Percentiles rank a stretch among this genome's conserved stretches.
Conservation (phyloP, 2,329 filamentous ascomycete species). For the Colletotrichum simmondsii region DNA sequence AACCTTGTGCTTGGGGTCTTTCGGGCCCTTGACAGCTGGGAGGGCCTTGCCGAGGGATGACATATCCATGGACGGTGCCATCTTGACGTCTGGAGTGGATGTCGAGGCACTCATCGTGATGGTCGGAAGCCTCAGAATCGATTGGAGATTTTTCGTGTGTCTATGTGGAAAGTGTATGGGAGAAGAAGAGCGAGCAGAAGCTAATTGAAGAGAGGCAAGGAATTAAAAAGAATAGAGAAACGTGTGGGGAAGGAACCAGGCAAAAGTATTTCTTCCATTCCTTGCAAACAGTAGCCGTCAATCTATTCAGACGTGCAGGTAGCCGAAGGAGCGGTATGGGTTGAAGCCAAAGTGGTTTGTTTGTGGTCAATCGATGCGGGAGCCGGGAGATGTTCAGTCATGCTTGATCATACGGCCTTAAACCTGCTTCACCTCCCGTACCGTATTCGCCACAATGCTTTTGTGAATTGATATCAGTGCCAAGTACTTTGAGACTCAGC, state of each 20-base stretch:
- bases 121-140: not conserved
- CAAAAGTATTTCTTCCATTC: not conserved
- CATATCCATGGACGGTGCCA: not conserved
- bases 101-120: not conserved
- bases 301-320: not conserved
- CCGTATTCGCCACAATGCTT: too few species aligned
- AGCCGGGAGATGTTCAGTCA: too few species aligned
- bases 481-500: too few species aligned
- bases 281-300: not conserved
- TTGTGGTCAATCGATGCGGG: not conserved
- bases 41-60: not conserved
- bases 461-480: too few species aligned
- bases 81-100: not conserved
- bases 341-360: not conserved
- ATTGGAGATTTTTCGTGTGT: not conserved
- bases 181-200: not conserved
- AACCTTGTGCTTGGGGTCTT: not conserved
- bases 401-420: too few species aligned
- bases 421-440: too few species aligned
- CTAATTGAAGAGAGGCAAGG: not conserved
- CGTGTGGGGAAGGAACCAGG: not conserved
- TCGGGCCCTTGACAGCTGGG: not conserved
- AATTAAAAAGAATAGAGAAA: not conserved
- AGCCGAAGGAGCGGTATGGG: not conserved
- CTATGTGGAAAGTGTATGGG: not conserved